Evolutionary conservation across 192 early-diverging fungal species (phyloP).

Genomic region (Backusella psychrophila): DNA sequence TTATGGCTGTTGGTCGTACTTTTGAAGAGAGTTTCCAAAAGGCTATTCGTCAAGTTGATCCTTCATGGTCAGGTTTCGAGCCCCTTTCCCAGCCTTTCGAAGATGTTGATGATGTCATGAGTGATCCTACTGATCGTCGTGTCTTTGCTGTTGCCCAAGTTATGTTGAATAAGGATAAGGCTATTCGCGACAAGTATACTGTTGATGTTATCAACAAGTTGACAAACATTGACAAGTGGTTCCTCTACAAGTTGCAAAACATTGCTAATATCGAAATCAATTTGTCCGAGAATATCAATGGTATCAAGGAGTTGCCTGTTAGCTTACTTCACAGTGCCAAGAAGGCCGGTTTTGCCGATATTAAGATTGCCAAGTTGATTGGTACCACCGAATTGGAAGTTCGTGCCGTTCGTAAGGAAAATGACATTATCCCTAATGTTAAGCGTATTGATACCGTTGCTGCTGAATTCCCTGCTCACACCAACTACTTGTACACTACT

Average conservation of each 20-base stretch:
- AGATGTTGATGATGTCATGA: conserved; percentile 63
- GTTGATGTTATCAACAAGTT: conserved; percentile 78
- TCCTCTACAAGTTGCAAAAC: conserved; percentile 85
- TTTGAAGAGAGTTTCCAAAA: conserved; percentile 98
- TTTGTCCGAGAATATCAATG: conserved; percentile 39
- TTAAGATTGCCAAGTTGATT: conserved; percentile 70
- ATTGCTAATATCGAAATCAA: conserved; percentile 61
- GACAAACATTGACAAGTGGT: conserved; percentile 91
- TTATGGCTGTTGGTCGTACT: conserved; percentile 97
- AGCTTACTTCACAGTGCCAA: conserved; percentile 74
- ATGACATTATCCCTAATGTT: conserved; percentile 82
- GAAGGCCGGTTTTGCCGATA: conserved; percentile 87
- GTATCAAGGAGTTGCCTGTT: conserved; percentile 42
- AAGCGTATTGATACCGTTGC: conserved; percentile 93
- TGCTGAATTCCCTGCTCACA: conserved; percentile 94
- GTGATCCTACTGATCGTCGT: conserved; percentile 75
- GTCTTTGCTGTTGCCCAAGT: conserved; percentile 84
- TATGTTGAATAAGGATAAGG: conserved; percentile 56
- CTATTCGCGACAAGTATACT: conserved; percentile 59
- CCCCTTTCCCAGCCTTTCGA: conserved; percentile 25
- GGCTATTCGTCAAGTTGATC: conserved; percentile 93
- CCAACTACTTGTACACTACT: conserved; percentile 98
- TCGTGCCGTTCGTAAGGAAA: conserved; percentile 63
- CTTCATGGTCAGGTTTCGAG: conserved; percentile 82
- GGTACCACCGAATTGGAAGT: conserved; percentile 62